A percentile compares a stretch with the other conserved stretches of the same genome.
Conservation (phyloP, 1,284 basidiomycete genomes). For the Microbotryum violaceum region DNA sequence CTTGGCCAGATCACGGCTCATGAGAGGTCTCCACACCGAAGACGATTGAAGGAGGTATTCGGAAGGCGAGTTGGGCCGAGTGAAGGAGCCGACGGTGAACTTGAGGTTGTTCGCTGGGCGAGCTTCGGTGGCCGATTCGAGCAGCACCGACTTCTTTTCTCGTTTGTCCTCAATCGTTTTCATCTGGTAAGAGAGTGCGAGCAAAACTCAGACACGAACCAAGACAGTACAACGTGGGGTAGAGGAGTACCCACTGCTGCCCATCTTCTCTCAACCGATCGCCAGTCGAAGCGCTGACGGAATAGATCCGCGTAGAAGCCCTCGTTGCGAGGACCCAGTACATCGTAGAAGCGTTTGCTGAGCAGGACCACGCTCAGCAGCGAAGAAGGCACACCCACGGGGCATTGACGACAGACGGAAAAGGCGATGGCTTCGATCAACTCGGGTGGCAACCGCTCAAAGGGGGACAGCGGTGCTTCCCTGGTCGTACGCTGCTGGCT, state of each 20-base stretch:
- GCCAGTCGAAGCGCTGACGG: constrained; percentile 43
- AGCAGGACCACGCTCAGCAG: constrained; percentile 17
- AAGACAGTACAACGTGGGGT: neutral
- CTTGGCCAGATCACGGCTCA: constrained; percentile 23
- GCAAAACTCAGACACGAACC: constrained; percentile 10
- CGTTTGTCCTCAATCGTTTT: constrained; percentile 37
- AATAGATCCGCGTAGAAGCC: constrained; percentile 43
- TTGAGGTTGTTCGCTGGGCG: constrained; percentile 23
- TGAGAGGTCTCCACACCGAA: constrained; percentile 26
- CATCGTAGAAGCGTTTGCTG: constrained; percentile 34
- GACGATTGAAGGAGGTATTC: neutral
- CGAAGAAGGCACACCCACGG: constrained; percentile 11
- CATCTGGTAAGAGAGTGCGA: constrained; percentile 28
- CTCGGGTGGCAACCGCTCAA: constrained; percentile 27
- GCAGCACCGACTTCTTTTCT: constrained; percentile 29
- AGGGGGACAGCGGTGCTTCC: neutral
- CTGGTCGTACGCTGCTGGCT: too few relatives aligned
- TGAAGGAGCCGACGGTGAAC: constrained; percentile 16
- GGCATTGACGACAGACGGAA: constrained; percentile 25
- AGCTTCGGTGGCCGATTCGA: constrained; percentile 30
- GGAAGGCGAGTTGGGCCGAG: constrained; percentile 20
- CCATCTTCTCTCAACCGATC: constrained; percentile 34
- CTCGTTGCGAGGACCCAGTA: constrained; percentile 41
- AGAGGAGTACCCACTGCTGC: constrained; percentile 29
- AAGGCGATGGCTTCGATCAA: constrained; percentile 39